Evolutionary conservation across 2,329 filamentous ascomycete genomes (phyloP).

Genomic region (Coniochaeta hoffmannii): DNA sequence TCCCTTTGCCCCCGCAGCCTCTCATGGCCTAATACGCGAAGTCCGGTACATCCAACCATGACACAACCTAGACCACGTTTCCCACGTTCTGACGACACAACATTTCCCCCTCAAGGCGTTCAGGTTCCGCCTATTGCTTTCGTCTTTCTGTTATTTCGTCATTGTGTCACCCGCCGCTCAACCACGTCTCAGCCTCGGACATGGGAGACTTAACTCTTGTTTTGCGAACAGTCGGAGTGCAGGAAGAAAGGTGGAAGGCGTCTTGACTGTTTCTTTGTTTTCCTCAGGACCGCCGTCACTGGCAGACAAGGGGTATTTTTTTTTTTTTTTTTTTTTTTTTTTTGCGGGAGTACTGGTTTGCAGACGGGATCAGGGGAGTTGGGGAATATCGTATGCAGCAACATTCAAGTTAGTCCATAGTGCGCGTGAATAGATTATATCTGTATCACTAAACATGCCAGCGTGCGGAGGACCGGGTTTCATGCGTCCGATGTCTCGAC

Average conservation of each 20-base stretch:
- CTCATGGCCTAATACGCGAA: not conserved
- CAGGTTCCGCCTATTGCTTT: not conserved
- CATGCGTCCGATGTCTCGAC: too few relatives aligned
- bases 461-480: too few relatives aligned
- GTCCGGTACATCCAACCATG: too few relatives aligned
- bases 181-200: not conserved
- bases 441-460: too few relatives aligned
- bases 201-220: not conserved
- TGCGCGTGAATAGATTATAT: not conserved
- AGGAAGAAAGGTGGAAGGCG: not conserved
- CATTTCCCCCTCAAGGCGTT: constrained; percentile 2
- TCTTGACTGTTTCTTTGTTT: not conserved
- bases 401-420: not conserved
- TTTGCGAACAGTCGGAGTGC: not conserved
- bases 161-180: not conserved
- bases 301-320: too few relatives aligned
- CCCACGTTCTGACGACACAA: constrained; percentile 11
- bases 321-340: too few relatives aligned
- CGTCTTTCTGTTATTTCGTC: not conserved
- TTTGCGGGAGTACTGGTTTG: not conserved
- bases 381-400: not conserved
- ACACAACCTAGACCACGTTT: constrained; percentile 6
- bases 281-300: not conserved
- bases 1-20: not conserved
- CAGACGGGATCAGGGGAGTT: not conserved